phyloP scores from a whole-genome alignment of 106 monocot species.

The Acanthochlamys bracteata region DNA sequence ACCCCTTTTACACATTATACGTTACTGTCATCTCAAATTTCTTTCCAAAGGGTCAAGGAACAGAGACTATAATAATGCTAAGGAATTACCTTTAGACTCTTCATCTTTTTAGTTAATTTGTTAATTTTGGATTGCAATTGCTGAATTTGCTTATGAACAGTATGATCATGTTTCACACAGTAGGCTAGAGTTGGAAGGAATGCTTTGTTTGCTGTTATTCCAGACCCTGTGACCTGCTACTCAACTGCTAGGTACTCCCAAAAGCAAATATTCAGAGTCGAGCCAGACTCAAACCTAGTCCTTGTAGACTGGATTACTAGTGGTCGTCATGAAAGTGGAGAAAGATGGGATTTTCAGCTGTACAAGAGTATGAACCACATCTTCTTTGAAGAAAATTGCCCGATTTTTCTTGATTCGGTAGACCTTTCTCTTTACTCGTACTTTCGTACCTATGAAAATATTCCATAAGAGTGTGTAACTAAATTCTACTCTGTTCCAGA shows the following conservation, averaged over 20 bases:
- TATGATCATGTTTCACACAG: conserved; percentile 28
- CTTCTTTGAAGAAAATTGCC: conserved; percentile 46
- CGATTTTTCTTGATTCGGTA: conserved; percentile 90
- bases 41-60: too few relatives aligned
- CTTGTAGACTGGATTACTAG: conserved; percentile 97
- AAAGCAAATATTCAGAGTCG: conserved; percentile 63
- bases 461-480: too few relatives aligned
- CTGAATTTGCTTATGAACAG: not conserved
- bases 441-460: too few relatives aligned
- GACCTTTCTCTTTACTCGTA: conserved; percentile 4
- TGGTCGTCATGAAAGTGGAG: conserved; percentile 87
- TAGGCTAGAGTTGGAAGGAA: conserved; percentile 74
- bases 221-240: conserved; percentile 97
- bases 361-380: conserved; percentile 86
- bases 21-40: too few relatives aligned
- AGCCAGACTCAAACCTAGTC: conserved; percentile 63
- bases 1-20: too few relatives aligned
- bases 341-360: conserved; percentile 76
- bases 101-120: not conserved
- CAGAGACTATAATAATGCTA: too few relatives aligned
- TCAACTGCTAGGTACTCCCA: conserved; percentile 80
- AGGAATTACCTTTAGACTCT: too few relatives aligned
- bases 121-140: too few relatives aligned
- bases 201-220: conserved; percentile 70
- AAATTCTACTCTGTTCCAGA: too few relatives aligned